Conservation (phyloP, 116 monocot genomes). For the Phalaenopsis hybrid region DNA sequence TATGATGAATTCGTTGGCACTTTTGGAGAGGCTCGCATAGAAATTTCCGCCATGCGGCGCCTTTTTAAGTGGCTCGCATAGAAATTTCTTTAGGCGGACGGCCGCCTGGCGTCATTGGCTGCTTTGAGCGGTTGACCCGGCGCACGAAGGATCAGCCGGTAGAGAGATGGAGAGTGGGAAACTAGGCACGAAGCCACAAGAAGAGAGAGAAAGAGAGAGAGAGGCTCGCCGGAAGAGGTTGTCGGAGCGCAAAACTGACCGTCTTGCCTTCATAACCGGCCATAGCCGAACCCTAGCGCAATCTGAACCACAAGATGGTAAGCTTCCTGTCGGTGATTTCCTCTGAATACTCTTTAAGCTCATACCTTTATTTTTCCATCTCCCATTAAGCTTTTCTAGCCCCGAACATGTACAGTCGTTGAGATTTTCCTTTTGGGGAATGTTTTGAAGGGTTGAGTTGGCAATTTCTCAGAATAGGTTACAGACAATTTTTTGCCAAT, state of each 20-base stretch:
- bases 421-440: neutral
- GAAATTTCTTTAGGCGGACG: too few relatives aligned
- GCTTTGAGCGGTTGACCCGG: too few relatives aligned
- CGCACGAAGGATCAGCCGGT: too few relatives aligned
- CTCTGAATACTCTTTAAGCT: neutral
- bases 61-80: too few relatives aligned
- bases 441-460: neutral
- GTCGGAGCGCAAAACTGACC: constrained; percentile 44
- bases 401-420: neutral
- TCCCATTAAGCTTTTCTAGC: neutral
- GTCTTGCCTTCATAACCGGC: constrained; percentile 56
- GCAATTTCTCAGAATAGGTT: neutral
- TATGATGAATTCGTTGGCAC: too few relatives aligned
- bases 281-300: constrained; percentile 22
- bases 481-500: neutral
- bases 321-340: neutral
- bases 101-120: too few relatives aligned
- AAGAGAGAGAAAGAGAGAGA: constrained; percentile 17
- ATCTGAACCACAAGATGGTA: neutral
- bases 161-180: neutral
- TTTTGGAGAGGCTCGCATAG: too few relatives aligned
- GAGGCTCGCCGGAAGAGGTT: constrained; percentile 46
- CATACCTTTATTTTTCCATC: neutral
- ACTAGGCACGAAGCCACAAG: too few relatives aligned
- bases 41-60: too few relatives aligned